These are phyloP conservation scores for Lasiosphaeris hirsuta DNA, from an alignment of 495 filamentous ascomycete species.

Conservation along the genomic window DNA sequence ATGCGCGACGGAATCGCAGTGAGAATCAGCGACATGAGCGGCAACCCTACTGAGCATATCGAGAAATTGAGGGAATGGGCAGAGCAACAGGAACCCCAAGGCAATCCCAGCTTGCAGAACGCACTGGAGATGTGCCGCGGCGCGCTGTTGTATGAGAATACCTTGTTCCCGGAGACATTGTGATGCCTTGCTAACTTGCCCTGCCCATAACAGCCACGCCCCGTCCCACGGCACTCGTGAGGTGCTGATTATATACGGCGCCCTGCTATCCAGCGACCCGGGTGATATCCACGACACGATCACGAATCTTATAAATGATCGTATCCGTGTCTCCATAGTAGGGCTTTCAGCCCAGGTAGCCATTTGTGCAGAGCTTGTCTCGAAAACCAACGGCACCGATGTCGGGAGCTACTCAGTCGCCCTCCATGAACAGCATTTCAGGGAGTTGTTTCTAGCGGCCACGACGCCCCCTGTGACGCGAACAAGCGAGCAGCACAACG, in stretches of 20 bases:
- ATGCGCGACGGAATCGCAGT: constrained; percentile 89
- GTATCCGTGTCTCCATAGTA: constrained; percentile 81
- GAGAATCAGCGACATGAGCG: constrained; percentile 81
- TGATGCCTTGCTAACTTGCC: neutral
- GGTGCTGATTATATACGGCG: constrained; percentile 87
- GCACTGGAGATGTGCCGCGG: constrained; percentile 91
- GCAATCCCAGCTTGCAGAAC: constrained; percentile 89
- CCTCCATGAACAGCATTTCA: constrained; percentile 83
- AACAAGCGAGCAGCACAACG: constrained; percentile 60
- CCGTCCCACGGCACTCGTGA: constrained; percentile 92
- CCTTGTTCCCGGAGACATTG: neutral
- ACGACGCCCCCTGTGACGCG: constrained; percentile 86
- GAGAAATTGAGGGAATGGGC: constrained; percentile 64
- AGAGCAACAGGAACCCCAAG: constrained; percentile 75
- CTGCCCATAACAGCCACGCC: constrained; percentile 58
- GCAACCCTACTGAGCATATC: constrained; percentile 87
- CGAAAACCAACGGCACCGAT: constrained; percentile 77
- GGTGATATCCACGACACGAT: constrained; percentile 95
- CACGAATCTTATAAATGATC: constrained; percentile 65
- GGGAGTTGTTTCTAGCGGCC: constrained; percentile 79
- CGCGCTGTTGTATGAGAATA: constrained; percentile 65
- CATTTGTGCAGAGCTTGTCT: constrained; percentile 87
- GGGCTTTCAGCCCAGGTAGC: constrained; percentile 87
- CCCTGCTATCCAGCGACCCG: constrained; percentile 83
- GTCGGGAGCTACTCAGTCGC: constrained; percentile 75